Evolutionary conservation across 108 stramenopile genomes (phyloP).

Genomic region (Pseudonitzschia pungens): DNA sequence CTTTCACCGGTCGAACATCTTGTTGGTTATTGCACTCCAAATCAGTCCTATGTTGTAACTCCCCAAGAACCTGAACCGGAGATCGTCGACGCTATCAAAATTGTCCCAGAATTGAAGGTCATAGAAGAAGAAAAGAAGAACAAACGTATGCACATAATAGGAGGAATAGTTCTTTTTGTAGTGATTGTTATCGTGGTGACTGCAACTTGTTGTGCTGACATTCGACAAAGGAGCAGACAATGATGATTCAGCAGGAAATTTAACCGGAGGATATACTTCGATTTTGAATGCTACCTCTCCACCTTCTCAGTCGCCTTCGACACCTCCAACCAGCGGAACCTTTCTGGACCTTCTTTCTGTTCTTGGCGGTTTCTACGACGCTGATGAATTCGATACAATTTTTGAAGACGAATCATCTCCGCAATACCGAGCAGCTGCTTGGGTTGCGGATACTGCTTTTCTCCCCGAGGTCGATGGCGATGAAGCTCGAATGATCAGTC

Average conservation of each 20-base stretch:
- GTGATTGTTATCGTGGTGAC: neutral
- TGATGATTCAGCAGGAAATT: neutral
- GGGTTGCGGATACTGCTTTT: slow-evolving; percentile 16
- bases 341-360: slow-evolving; percentile 14
- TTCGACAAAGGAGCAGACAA: neutral
- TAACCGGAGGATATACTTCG: neutral
- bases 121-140: slow-evolving; percentile 22
- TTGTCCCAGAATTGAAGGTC: slow-evolving; percentile 23
- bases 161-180: slow-evolving; percentile 15
- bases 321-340: slow-evolving; percentile 23
- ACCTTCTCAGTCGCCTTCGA: slow-evolving; percentile 25
- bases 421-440: slow-evolving; percentile 27
- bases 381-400: slow-evolving; percentile 9
- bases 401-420: slow-evolving; percentile 15
- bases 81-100: slow-evolving; percentile 17
- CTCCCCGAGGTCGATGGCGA: neutral
- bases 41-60: slow-evolving; percentile 31
- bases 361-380: slow-evolving; percentile 11
- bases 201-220: neutral
- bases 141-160: slow-evolving; percentile 7
- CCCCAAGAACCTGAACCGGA: slow-evolving; percentile 8
- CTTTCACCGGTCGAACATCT: no score
- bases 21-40: neutral
- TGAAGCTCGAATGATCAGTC: slow-evolving; percentile 27
- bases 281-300: neutral